Conservation (phyloP, 768 basidiomycete species). For the Leccinum fibrillosum region DNA sequence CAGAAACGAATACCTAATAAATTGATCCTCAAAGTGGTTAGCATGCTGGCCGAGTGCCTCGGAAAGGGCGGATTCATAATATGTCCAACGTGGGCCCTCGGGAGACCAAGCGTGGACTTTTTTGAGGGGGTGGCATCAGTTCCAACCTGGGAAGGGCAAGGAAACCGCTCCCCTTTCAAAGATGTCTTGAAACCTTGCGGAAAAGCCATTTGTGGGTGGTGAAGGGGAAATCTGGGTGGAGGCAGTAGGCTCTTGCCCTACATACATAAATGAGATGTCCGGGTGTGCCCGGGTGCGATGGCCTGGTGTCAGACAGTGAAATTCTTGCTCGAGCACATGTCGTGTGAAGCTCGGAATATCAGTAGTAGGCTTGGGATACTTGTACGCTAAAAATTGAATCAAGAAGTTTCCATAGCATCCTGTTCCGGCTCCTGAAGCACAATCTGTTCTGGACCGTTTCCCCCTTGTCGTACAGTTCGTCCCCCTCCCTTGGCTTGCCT, state of each 20-base stretch:
- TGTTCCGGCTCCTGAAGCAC: conserved; percentile 45
- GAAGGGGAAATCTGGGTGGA: not conserved
- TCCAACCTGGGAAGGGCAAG: not conserved
- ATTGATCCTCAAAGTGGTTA: not conserved
- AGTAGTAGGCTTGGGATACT: conserved; percentile 1
- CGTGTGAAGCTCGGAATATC: not conserved
- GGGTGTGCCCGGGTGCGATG: not conserved
- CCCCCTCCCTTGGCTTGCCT: conserved; percentile 8
- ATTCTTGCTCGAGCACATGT: not conserved
- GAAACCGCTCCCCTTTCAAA: not conserved
- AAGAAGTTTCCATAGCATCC: conserved; percentile 36
- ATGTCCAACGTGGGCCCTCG: not conserved
- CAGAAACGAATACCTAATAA: not conserved
- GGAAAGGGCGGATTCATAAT: not conserved
- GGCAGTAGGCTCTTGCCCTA: not conserved
- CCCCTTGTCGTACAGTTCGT: conserved; percentile 2
- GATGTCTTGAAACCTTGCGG: not conserved
- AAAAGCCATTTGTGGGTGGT: not conserved
- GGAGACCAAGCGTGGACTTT: not conserved
- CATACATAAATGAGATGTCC: not conserved
- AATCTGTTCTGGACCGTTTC: conserved; percentile 20
- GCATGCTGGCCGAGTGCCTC: not conserved
- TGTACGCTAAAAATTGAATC: not conserved
- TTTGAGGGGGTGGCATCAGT: not conserved
- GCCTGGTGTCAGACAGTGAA: not conserved